A percentile compares a stretch with the other conserved stretches of the same genome.
Conservation (phyloP, 2,329 filamentous ascomycete genomes). For the Neurospora sp. region DNA sequence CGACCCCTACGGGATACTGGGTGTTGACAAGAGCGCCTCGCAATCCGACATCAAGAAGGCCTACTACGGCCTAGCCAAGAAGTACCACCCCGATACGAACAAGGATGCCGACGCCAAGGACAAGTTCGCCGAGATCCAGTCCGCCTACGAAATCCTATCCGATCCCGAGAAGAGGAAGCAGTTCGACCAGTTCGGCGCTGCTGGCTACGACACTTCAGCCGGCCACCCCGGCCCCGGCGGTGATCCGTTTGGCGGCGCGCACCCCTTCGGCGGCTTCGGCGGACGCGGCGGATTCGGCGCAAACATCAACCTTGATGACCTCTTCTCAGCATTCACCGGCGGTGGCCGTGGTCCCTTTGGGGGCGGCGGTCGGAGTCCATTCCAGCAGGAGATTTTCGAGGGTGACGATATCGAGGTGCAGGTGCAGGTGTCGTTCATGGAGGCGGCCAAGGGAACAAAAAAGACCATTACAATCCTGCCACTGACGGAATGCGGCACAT, state of each 20-base stretch:
- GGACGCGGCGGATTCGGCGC: slow-evolving; percentile 61
- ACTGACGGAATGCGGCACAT: slow-evolving; percentile 71
- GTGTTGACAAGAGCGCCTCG: slow-evolving; percentile 73
- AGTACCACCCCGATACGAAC: slow-evolving; percentile 96
- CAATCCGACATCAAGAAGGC: slow-evolving; percentile 92
- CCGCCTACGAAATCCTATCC: slow-evolving; percentile 86
- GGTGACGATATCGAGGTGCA: slow-evolving; percentile 95
- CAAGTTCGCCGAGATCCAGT: slow-evolving; percentile 85
- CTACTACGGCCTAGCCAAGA: slow-evolving; percentile 95
- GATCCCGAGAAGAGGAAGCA: slow-evolving; percentile 89
- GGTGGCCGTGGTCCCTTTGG: slow-evolving; percentile 42
- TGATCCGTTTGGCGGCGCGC: slow-evolving; percentile 53
- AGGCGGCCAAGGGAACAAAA: slow-evolving; percentile 81
- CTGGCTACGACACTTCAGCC: slow-evolving; percentile 73
- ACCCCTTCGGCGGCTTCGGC: slow-evolving; percentile 51
- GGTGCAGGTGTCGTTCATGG: slow-evolving; percentile 87
- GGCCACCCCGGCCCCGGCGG: slow-evolving; percentile 49
- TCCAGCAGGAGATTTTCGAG: slow-evolving; percentile 71
- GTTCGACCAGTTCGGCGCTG: slow-evolving; percentile 82
- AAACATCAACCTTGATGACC: slow-evolving; percentile 91
- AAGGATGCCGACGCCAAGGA: slow-evolving; percentile 92
- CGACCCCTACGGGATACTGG: slow-evolving; percentile 82
- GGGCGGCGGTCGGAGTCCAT: slow-evolving; percentile 51
- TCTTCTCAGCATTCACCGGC: slow-evolving; percentile 79
- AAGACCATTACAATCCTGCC: slow-evolving; percentile 87